These are phyloP conservation scores for Pyrenopolyporus hunteri DNA, from an alignment of 495 filamentous ascomycete species.

Conservation along the genomic window DNA sequence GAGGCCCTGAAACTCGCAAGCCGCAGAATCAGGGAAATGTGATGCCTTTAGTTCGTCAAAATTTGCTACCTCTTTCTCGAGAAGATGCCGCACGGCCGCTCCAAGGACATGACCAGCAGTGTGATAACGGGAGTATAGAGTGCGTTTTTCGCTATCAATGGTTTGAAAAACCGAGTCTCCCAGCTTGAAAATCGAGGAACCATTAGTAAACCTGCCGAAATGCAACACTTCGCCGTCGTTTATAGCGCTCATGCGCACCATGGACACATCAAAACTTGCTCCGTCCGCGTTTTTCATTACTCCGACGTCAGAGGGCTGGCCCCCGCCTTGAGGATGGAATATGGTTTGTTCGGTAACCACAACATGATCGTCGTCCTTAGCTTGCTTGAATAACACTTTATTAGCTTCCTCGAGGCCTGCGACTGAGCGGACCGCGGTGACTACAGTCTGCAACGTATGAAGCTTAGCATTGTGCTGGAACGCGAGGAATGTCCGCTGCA, in stretches of 20 bases:
- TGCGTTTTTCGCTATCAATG: conserved; percentile 60
- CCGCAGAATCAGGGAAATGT: conserved; percentile 65
- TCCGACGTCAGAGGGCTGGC: conserved; percentile 67
- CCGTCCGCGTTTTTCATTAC: conserved; percentile 47
- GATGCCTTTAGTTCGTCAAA: conserved; percentile 68
- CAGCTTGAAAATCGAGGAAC: conserved; percentile 35
- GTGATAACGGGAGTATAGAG: conserved; percentile 65
- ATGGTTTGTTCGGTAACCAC: conserved; percentile 66
- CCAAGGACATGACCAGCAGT: conserved; percentile 70
- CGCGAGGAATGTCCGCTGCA: conserved; percentile 55
- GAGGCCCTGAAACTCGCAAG: conserved; percentile 63
- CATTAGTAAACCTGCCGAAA: conserved; percentile 56
- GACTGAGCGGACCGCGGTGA: conserved; percentile 54
- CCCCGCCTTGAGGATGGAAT: conserved; percentile 71
- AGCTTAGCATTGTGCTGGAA: conserved; percentile 63
- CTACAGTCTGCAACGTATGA: conserved; percentile 49
- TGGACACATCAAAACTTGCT: conserved; percentile 53
- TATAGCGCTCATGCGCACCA: conserved; percentile 55
- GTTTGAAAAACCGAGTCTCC: conserved; percentile 54
- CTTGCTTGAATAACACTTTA: conserved; percentile 57
- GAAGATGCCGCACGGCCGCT: conserved; percentile 59
- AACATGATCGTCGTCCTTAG: conserved; percentile 52
- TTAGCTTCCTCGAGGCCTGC: conserved; percentile 52
- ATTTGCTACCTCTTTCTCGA: conserved; percentile 53
- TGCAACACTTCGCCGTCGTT: conserved; percentile 61